Conservation (phyloP, 495 filamentous ascomycete genomes). For the Penicillium bovifimosum region DNA sequence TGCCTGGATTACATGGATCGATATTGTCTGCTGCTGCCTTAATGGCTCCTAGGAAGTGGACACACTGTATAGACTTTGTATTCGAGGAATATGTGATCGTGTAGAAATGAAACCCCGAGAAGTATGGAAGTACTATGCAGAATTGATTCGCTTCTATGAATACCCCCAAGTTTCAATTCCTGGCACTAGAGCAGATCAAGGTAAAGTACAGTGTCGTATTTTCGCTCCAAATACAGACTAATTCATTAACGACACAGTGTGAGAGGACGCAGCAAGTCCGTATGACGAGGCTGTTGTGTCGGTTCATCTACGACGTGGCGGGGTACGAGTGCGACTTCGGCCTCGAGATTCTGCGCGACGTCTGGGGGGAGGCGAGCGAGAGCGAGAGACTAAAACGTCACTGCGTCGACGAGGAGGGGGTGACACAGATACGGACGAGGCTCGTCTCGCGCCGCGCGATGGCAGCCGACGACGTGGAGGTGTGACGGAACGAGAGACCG, state of each 20-base stretch:
- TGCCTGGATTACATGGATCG: neutral
- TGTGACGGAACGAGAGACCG: constrained; percentile 31
- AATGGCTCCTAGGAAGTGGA: neutral
- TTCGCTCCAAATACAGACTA: neutral
- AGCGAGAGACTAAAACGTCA: constrained; percentile 22
- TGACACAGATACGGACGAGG: constrained; percentile 27
- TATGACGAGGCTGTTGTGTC: neutral
- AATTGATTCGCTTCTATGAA: neutral
- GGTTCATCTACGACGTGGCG: constrained; percentile 24
- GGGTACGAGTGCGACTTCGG: constrained; percentile 27
- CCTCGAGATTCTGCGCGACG: constrained; percentile 15
- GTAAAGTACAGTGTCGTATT: constrained; percentile 5
- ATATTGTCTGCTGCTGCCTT: neutral
- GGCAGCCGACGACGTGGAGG: constrained; percentile 20
- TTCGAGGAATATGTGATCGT: neutral
- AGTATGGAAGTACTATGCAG: neutral
- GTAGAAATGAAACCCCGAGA: neutral
- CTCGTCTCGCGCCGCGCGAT: constrained; percentile 10
- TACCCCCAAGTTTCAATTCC: neutral
- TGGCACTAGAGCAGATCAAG: neutral
- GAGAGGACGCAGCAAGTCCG: neutral
- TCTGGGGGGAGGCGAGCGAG: constrained; percentile 25
- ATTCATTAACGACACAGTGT: constrained; percentile 5
- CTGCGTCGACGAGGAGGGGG: constrained; percentile 25
- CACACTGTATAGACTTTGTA: neutral